A percentile compares a stretch with the other conserved stretches of the same genome.
Evolutionary conservation across 768 basidiomycete genomes (phyloP).

Genomic region (Rhizopogon vinicolor): DNA sequence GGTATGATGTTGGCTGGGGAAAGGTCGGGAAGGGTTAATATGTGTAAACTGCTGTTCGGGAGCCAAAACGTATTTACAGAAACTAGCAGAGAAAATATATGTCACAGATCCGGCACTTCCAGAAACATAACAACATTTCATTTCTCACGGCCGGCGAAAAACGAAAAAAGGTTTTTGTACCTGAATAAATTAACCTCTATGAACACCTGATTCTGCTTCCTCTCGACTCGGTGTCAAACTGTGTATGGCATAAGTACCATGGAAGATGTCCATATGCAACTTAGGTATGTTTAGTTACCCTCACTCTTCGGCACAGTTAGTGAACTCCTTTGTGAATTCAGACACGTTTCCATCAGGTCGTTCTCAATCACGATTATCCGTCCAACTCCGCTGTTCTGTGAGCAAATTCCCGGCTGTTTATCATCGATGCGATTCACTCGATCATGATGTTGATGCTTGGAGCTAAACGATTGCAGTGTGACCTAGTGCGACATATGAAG

Average conservation of each 20-base stretch:
- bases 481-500: conserved; percentile 14
- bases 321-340: neutral
- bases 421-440: conserved; percentile 24
- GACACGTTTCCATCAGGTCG: conserved; percentile 18
- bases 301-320: neutral
- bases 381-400: conserved; percentile 27
- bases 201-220: conserved; percentile 13
- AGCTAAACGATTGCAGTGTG: conserved; percentile 8
- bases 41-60: conserved; percentile 29
- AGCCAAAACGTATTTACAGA: conserved; percentile 35
- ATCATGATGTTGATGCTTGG: conserved; percentile 23
- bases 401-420: conserved; percentile 17
- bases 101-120: conserved; percentile 36
- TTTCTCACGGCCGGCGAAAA: conserved; percentile 30
- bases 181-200: conserved; percentile 23
- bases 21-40: conserved; percentile 25
- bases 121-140: conserved; percentile 33
- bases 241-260: conserved; percentile 4
- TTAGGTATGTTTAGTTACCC: neutral
- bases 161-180: conserved; percentile 23
- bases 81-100: conserved; percentile 32
- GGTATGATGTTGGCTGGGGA: conserved; percentile 11
- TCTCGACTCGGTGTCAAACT: conserved; percentile 15
- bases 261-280: neutral
- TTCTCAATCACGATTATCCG: conserved; percentile 20